Base-by-base conservation (phyloP, 257 asterid species). In the Cinchona pubescens region DNA sequence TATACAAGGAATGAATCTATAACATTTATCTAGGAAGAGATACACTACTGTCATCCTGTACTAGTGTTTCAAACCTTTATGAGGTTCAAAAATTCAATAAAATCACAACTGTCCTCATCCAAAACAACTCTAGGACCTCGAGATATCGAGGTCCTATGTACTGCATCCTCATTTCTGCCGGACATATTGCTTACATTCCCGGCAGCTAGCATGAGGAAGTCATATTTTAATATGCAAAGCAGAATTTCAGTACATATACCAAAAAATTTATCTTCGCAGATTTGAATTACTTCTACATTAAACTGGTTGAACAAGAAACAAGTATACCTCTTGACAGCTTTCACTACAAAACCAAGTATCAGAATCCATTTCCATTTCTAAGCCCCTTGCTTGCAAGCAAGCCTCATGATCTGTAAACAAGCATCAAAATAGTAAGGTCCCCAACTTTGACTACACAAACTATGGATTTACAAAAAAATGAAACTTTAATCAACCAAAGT, bases 301-400 rank as follows among this genome's bases (percentile, higher is more conserved):
- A 64, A 74, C 53, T 43, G 60, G 48, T 74, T 62, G 65, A 69
- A 60, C 74, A 60, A 46, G 60, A 77, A 70, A 61, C 68, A 72
- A 29, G 46, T 46, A 55, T 85, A 95, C 99, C 97, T 92, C 89
- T 69, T 82, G 87, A 78, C 99, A 95, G 82, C 85, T 83, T 79
- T 87, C 87, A 72, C 93, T 85, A 81, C 99, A 95, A 82, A 93
- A 92, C 98, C 97, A 92, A 67, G 87, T 74, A 75, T 83, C 97
- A 55, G 92, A 83, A 80, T 82, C 83, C 76, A 78, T 73, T 55
- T 78, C 87, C 73, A 82, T 75, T 78, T 76, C 76, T 82, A 75
- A 69, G 63, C 84, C 88, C 77, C 80, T 84, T 72, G 72, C 85
- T 63, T 79, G 82, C 85, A 82, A 59, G 89, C 99, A 95, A 74